Conservation (phyloP, 129 eudicot species). For the Centrapalus pauciflorus region DNA sequence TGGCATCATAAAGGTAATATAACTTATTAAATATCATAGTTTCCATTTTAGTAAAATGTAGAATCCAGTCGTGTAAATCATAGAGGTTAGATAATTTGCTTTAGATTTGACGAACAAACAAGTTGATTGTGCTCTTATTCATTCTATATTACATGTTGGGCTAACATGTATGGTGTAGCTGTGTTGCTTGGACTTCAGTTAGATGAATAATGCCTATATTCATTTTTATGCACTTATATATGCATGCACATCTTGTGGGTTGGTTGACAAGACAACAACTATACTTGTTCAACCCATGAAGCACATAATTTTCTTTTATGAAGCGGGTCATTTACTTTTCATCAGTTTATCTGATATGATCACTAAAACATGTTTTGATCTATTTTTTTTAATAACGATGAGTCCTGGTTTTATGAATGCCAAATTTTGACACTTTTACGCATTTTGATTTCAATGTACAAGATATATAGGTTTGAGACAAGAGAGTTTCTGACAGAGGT, state of each 20-base stretch:
- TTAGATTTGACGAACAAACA: background rate
- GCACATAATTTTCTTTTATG: background rate
- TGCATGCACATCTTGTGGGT: constrained; percentile 84
- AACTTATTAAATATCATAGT: background rate
- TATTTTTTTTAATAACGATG: background rate
- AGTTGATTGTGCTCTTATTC: background rate
- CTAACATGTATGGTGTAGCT: background rate
- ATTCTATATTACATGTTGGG: too few relatives aligned
- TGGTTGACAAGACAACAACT: constrained; percentile 79
- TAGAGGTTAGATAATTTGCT: background rate
- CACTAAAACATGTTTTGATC: background rate
- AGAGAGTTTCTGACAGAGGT: constrained; percentile 31
- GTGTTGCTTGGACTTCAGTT: constrained; percentile 1
- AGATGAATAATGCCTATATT: background rate
- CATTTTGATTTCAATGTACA: background rate
- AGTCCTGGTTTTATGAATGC: background rate
- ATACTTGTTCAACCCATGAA: too few relatives aligned
- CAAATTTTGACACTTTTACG: background rate
- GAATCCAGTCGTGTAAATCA: background rate
- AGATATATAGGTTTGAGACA: constrained; percentile 51
- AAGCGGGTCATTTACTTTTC: background rate
- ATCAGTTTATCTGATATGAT: background rate
- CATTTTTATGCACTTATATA: constrained; percentile 71
- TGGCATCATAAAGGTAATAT: constrained; percentile 56
- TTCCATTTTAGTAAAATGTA: background rate